These are phyloP conservation scores for Mycoemilia scoparia DNA, from an alignment of 192 early-diverging fungal species.

Conservation along the genomic window DNA sequence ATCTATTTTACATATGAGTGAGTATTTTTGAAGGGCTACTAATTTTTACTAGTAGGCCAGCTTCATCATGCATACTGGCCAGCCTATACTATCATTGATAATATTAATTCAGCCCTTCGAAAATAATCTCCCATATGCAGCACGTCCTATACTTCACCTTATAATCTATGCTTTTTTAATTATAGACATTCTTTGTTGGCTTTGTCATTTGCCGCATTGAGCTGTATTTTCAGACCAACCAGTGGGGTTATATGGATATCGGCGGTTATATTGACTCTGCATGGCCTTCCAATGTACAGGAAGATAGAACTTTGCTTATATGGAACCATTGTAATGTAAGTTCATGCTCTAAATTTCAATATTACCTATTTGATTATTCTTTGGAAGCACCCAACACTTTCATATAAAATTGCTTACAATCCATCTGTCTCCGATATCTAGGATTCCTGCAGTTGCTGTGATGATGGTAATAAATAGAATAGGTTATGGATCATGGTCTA, in stretches of 20 bases:
- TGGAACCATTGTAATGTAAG: slow-evolving; percentile 28
- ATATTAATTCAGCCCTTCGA: too few species aligned
- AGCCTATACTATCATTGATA: too few species aligned
- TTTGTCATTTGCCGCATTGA: slow-evolving; percentile 51
- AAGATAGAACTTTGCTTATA: too few species aligned
- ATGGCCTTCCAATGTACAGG: slow-evolving; percentile 5
- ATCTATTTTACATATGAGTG: too few species aligned
- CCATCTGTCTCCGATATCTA: slow-evolving; percentile 4
- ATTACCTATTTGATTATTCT: too few species aligned
- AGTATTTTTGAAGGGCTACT: too few species aligned
- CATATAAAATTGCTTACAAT: slow-evolving; percentile 4
- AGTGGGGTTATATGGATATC: slow-evolving; percentile 72
- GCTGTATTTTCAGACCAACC: slow-evolving; percentile 79
- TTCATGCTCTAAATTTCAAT: neutral
- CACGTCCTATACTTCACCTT: too few species aligned
- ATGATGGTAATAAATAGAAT: slow-evolving; percentile 42
- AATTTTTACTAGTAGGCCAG: too few species aligned
- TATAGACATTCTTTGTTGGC: slow-evolving; percentile 27
- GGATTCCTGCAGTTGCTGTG: slow-evolving; percentile 19
- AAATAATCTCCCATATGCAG: too few species aligned
- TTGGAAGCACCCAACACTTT: slow-evolving; percentile 1
- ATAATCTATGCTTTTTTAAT: too few species aligned
- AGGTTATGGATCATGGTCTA: slow-evolving; percentile 52
- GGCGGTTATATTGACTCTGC: slow-evolving; percentile 42
- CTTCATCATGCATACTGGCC: too few species aligned